Base-by-base conservation (phyloP, 2,329 filamentous ascomycete species). In the Aspergillus glaucus region DNA sequence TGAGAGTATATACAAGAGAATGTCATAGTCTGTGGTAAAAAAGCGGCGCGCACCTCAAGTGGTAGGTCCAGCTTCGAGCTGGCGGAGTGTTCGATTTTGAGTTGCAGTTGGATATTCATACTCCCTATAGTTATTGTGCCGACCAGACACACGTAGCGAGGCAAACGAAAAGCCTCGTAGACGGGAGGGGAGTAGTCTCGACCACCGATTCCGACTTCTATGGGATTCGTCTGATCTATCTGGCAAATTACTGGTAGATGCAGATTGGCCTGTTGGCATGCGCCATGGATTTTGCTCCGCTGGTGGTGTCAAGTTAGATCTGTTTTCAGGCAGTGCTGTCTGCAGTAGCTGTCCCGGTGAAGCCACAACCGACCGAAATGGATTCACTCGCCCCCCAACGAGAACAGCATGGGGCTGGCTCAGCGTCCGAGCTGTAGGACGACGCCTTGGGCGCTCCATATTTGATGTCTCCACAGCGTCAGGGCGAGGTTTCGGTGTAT, bases 401-500 rank as follows among this genome's bases (percentile, higher is more conserved):
- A 66, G 68, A 15, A 62, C 65, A 52, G 62, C 62, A 44, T 66
- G 65, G 24, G 67, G 65, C 44, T 60, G 63, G 53, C 58, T 63
- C 24, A 55, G 52, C 47, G 52, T 63, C 55, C 64, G 58, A 39
- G 42, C 61, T 30, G 59, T 48, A 40, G 47, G 50, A 51, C 58
- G 63, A 54, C 63, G 67, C 40, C 60, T 58, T 47, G 58, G 50
- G 10, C 67, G 64, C 44, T 66, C 70, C 44, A 54, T 51, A 37
- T 60, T 60, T 37, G 61, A 44, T 9, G 53, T 45, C 42, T 64
- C 67, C 40, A 56, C 50, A 45, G 71, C 76, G 52, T 84, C 81
- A 3, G 87, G 77, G 14, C 89, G 86, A 45, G 90, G 88, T 71
- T 97, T 97, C 0, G 93, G 92, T 2, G 89, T 85, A 68, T 95